Evolutionary conservation across 2,329 filamentous ascomycete species (phyloP), one percentile per base, ranked within the genome.

Genomic region (Diatrype stigma): DNA sequence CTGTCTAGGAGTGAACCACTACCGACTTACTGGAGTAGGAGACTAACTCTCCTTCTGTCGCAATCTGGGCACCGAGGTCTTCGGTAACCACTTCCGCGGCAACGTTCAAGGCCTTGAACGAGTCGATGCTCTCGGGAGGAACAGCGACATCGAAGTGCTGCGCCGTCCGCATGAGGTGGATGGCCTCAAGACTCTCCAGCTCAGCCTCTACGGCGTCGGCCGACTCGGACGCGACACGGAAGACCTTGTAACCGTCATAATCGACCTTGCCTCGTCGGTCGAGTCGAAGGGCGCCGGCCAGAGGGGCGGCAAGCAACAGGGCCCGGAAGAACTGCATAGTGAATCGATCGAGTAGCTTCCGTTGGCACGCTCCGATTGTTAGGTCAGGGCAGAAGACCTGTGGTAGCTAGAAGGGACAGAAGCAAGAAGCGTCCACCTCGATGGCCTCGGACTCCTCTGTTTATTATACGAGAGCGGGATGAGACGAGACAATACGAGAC

Each of bases 211-310:
- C 46, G 12, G 46, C 53, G 2, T 50, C 38, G 17, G 54, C 38
- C 17, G 51, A 51, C 6, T 51, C 47, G 1, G 62, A 47, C 11
- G 58, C 49, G 26, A 70, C 56, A 21, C 62, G 63, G 51, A 64
- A 67, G 22, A 69, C 59, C 45, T 64, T 65, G 45, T 69, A 69
- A 23, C 66, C 65, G 38, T 67, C 61, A 47, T 68, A 70, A 46
- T 52, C 60, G 46, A 62, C 51, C 38, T 55, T 58, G n/a, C 37
- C 46, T 6, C 23, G 40, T 21, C 17, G 45, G 19, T 19, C 50
- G 8, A 47, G 34, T 5, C 38, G 47, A 38, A 45, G 34, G 22
- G 42, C 38, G 19, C 45, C 30, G n/a, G 40, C 22, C 2, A 53
- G 46, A 23, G 28, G 40, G 11, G 14, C 40, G 40, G 22, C 40